Evolutionary conservation across 495 filamentous ascomycete species (phyloP), one percentile per base, ranked within the genome.

Genomic region (Venustampulla echinocandica): DNA sequence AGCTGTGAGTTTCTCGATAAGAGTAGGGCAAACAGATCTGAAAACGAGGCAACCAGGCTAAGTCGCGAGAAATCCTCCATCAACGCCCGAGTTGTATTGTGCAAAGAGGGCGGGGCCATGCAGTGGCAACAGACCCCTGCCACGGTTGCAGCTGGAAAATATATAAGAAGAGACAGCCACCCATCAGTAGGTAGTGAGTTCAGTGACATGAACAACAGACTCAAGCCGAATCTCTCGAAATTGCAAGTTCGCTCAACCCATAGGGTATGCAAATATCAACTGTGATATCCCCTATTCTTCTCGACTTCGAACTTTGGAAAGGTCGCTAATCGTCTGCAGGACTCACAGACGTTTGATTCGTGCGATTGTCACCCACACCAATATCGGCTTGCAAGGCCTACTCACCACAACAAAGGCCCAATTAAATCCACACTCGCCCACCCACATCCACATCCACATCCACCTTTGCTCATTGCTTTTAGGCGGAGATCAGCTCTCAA

Each of bases 11-110:
- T 24, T 9, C 47, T 47, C 38, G 15, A 43, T 19, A 38, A 14
- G 44, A 24, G 21, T 14, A 15, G 44, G 44, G 50, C 50, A 47
- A 42, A 42, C 13, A 13, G 10, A 24, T 18, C 13, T 30, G 20
- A 42, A 13, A 47, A 53, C 44, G 50, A 53, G 50, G 50, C 50
- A 44, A 53, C 32, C 44, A 45, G 27, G 25, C 50, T 53, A 48
- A 24, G n/a, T 46, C 28, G 10, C n/a, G 28, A 27, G 23, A 23
- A 13, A 36, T 18, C 19, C 18, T 18, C 28, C 11, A 19, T 21
- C 13, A n/a, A 25, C 47, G 47, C 47, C 47, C 47, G 47, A 44
- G 3, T 50, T 44, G 5, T 50, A 44, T 18, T 44, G 32, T 44
- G 17, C 15, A 33, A 19, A 15, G 9, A 41, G n/a, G 15, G 22